Base-by-base conservation (phyloP, 23 red algal species). In the Chondrus crispus region DNA sequence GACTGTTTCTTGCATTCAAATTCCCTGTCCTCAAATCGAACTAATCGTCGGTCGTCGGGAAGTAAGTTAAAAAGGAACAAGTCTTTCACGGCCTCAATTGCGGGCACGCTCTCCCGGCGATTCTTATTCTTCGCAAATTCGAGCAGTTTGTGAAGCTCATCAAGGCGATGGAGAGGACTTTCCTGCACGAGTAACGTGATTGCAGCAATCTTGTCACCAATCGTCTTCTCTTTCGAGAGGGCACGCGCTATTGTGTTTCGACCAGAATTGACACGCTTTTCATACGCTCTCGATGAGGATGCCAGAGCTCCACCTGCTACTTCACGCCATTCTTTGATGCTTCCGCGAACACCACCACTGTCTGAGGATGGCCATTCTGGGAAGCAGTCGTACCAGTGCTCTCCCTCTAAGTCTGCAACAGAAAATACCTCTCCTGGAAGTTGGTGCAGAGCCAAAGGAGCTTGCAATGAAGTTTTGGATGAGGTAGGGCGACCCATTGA, bases 71-170 rank as follows among this genome's bases (percentile, higher is more conserved):
- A 36, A 2, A 98, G 26, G 45, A 98, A 95, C 3, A 95, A 62
- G 83, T 98, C 96, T 41, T 95, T 93, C 30, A 95, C 57, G 29
- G 93, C 88, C 37, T 93, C 90, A 76, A 98, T 60, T 9, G 89
- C 88, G 33, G 42, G 83, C 13, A 53, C 77, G 5, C 88, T 49
- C 53, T 96, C 88, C 46, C 62, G 10, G 22, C 88, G 51, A 29
- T 77, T 74, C 40, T 89, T 83, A 60, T 94, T 90, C 9, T 52
- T 37, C 1, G 95, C 90, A 33, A 75, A 74, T 38, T 39, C 57
- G 26, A 97, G 64, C 36, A 97, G 62, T 9, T 45, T 75, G 10
- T 44, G 42, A 8, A 97, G 84, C 46, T 97, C 84, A 36, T 80
- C 90, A 28, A 91, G 60, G 36, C 88, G 90, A 81, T 97, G 90